Evolutionary conservation across 257 asterid genomes (phyloP), one percentile per base, ranked within the genome.

Genomic region (Primulina tabacum): DNA sequence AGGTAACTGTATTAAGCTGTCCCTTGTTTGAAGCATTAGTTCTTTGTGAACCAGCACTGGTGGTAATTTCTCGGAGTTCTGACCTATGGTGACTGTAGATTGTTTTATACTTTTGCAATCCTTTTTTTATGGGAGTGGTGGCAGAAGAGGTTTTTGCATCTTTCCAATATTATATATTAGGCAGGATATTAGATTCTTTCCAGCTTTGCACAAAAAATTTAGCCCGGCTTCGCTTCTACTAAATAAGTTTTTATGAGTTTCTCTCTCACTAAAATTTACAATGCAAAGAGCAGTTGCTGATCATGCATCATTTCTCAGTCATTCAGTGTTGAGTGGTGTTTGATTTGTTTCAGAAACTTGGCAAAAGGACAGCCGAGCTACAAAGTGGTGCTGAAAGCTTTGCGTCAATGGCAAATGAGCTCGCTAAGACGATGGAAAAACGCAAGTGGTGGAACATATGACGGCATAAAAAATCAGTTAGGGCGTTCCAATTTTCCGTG

Each of bases 391-490:
- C 97, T 14, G 82, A 88, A 78, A 83, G 78, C 88, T 92, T 90
- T 33, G 87, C 95, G 2, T 75, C 82, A 6, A 61, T 90, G 82
- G 98, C 98, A 8, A 57, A 64, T 5, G 92, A 90, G 84, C 90
- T 92, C 32, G 98, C 91, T 50, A 92, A 81, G 87, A 64, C 72
- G 3, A 90, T 90, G 95, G 96, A 92, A 72, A 83, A 86, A 50
- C 91, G 97, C 17, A 82, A 85, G 71, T 88, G 95, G 97, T 92
- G 98, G 97, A 84, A 90, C 81, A 11, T 92, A 61, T 86, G 79
- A 82, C 32, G 12, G 29, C 40, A 29, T 62, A 62, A n/a, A 30
- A 5, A 11, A 24, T 24, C 56, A 62, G 7, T 57, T 47, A 2
- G n/a, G 7, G 64, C 10, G 73, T 63, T 47, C 17, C 29, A 37